Conservation (phyloP, 495 filamentous ascomycete genomes). For the Aspergillus kassunensis region DNA sequence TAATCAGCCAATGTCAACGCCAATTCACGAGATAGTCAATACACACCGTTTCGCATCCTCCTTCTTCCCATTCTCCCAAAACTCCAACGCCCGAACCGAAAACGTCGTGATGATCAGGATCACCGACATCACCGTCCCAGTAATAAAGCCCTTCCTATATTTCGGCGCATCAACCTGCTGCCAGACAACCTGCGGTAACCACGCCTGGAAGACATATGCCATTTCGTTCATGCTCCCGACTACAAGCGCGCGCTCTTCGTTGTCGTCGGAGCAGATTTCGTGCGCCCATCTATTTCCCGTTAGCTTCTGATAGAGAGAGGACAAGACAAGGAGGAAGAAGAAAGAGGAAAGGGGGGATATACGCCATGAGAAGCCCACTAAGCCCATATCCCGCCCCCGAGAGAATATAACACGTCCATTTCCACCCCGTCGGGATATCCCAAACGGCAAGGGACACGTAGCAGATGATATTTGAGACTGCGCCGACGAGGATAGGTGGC, state of each 20-base stretch:
- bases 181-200: conserved; percentile 49
- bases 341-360: conserved; percentile 11
- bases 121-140: conserved; percentile 30
- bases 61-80: conserved; percentile 30
- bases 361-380: conserved; percentile 43
- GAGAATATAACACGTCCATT: conserved; percentile 42
- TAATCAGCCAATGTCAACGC: neutral
- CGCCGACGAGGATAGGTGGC: conserved; percentile 52
- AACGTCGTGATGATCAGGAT: conserved; percentile 30
- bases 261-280: conserved; percentile 47
- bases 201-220: conserved; percentile 47
- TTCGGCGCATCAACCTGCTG: conserved; percentile 48
- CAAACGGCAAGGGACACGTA: conserved; percentile 39
- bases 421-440: conserved; percentile 44
- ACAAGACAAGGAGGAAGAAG: neutral
- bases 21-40: neutral
- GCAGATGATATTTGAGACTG: conserved; percentile 21
- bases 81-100: conserved; percentile 31
- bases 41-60: conserved; percentile 31
- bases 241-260: conserved; percentile 49
- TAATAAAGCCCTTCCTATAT: conserved; percentile 48
- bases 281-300: conserved; percentile 40
- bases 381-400: conserved; percentile 35
- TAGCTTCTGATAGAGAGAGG: too few species aligned
- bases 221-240: conserved; percentile 49